Evolutionary conservation across 257 asterid species (phyloP), one percentile per base, ranked within the genome.

Genomic region (Gentiana dahurica): DNA sequence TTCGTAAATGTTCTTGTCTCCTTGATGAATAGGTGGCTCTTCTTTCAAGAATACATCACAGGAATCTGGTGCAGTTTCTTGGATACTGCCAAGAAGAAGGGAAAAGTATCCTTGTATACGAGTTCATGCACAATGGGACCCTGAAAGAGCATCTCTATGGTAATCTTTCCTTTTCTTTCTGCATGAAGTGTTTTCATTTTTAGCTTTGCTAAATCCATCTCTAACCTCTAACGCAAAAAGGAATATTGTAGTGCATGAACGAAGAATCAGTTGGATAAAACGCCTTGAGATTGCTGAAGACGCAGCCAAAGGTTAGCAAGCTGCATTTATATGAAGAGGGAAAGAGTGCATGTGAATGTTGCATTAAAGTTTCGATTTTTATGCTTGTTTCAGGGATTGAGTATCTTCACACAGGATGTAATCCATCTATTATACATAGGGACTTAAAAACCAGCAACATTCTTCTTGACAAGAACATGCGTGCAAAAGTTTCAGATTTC

Each of bases 241-340:
- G 62, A 93, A 15, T 15, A 0, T 94, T 7, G 61, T 73, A 70
- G 71, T 77, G 12, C 89, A 52, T 35, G 97, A 87, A 45, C 74
- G 81, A 72, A 78, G 84, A 60, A 73, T 92, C 54, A 81, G 72
- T 68, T 92, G 97, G 99, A 68, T 85, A 74, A 78, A 69, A 72
- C 95, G 99, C 64, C 95, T 92, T 57, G 97, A 92, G 83, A 81
- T 92, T 75, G 99, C 99, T 55, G 95, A 81, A 78, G 97, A 92
- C 75, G 73, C 99, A 70, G 99, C 95, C 36, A 85, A 71, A 88
- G 99, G 99, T 91, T 61, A 49, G 89, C 71, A 49, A 54, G 50
- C 49, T 52, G 39, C 41, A 49, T 53, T n/a, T 8, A 36, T 60
- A 62, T 12, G 44, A 15, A 48, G 53, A 57, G 34, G 44, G 36